Evolutionary conservation across 768 basidiomycete species (phyloP), one percentile per base, ranked within the genome.

Genomic region (Pisolithus marmoratus): DNA sequence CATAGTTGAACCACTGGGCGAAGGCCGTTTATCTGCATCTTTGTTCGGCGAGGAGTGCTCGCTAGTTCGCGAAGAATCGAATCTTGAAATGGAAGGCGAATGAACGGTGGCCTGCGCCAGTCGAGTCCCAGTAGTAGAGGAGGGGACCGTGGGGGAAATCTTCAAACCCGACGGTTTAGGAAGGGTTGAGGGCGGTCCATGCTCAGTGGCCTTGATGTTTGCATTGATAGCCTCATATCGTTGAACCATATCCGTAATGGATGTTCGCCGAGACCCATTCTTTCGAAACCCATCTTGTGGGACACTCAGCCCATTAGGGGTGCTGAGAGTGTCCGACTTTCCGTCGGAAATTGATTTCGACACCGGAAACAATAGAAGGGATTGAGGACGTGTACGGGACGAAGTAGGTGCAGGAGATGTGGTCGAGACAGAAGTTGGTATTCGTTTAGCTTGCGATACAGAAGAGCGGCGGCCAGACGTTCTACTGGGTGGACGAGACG

Each of bases 161-260:
- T 61, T 58, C 43, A 69, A 54, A n/a, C 57, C 63, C 17, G 62
- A 46, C 17, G 71, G 61, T 53, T 72, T 75, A 6, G 60, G 46
- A 26, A 56, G 49, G 19, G 50, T 66, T 2, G 75, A 67, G 36
- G 72, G 63, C 17, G 59, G 27, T 38, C 64, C 50, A 9, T 69
- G 46, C 5, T 65, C 56, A 26, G 66, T 52, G 20, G 70, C 57
- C 54, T 70, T 74, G 22, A 59, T 56, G 50, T 61, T 66, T 20
- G 68, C 70, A 31, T 75, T 77, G 50, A 91, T 82, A 7, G 82
- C 80, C 65, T 93, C 90, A 64, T 84, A 93, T 42, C 74, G 80
- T 58, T 88, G 86, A 23, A 92, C 90, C 81, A 92, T 90, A 61
- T 92, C 82, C 38, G 89, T 83, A 59, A 92, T 92, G 0, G 90